Percentiles rank a stretch among this genome's conserved stretches.
Evolutionary conservation across 495 filamentous ascomycete genomes (phyloP).

Genomic region (Aeminium ludgeri): DNA sequence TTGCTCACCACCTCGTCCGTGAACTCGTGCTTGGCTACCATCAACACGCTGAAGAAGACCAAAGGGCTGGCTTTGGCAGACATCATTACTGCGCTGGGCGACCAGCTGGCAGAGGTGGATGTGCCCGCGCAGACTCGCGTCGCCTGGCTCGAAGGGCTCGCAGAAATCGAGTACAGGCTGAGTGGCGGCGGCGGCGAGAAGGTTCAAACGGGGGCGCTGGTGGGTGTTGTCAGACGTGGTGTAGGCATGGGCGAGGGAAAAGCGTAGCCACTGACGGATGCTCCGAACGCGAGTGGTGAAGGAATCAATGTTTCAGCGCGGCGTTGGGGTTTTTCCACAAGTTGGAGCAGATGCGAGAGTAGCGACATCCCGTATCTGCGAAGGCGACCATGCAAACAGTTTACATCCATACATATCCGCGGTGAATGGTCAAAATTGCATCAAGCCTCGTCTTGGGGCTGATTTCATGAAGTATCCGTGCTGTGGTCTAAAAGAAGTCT

Average conservation of each 20-base stretch:
- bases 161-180: constrained; percentile 81
- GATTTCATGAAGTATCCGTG: too few relatives aligned
- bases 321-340: too few relatives aligned
- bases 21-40: constrained; percentile 65
- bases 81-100: constrained; percentile 68
- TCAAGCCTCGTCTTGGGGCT: too few relatives aligned
- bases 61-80: constrained; percentile 90
- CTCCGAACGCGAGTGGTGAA: too few relatives aligned
- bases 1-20: constrained; percentile 71
- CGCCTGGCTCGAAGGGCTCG: constrained; percentile 77
- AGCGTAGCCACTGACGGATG: too few relatives aligned
- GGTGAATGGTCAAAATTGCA: too few relatives aligned
- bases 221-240: constrained; percentile 76
- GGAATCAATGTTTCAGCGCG: too few relatives aligned
- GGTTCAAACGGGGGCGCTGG: constrained; percentile 81
- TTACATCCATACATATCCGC: too few relatives aligned
- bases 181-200: constrained; percentile 77
- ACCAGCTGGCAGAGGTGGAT: constrained; percentile 65
- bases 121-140: constrained; percentile 79
- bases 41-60: constrained; percentile 67
- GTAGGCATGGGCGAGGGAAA: constrained; percentile 13
- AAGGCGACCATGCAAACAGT: too few relatives aligned
- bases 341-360: too few relatives aligned
- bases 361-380: too few relatives aligned
- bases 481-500: too few relatives aligned